Evolutionary conservation across 306 rosid genomes (phyloP), one percentile per base, ranked within the genome.

Genomic region (Vigna hirtella): DNA sequence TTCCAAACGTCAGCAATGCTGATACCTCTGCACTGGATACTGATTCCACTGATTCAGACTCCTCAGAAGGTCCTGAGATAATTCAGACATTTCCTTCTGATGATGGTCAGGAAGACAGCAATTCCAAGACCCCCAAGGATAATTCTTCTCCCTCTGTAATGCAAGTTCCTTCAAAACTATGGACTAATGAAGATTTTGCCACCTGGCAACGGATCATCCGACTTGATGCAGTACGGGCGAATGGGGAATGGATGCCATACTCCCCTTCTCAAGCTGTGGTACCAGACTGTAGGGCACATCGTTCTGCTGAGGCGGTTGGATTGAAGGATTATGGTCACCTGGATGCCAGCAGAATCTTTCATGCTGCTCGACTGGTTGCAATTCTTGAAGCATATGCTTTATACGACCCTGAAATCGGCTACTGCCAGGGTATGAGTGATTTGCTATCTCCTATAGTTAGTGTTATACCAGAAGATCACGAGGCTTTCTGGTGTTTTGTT

Each of bases 351-450:
- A 85, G 97, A 81, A 90, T 96, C 70, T 87, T 91, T 77, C 99
- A 96, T 77, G 98, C 99, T 66, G 93, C 97, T 40, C 88, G 99
- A 20, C 78, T 96, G 40, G 99, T 96, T 82, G 96, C 99, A 48
- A 91, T 93, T 74, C 99, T 96, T 18, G 99, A 96, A 91, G 99
- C 99, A 32, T 96, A 96, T 83, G 99, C 99, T 32, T 84, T 96
- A 13, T 86, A 86, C 32, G 99, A 96, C 82, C 93, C 98, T 43
- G 99, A 96, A 89, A 96, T 96, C 74, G 99, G 99, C 59, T 96
- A 96, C 87, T 96, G 99, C 85, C 99, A 96, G 85, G 99, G 99
- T 28, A 96, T 96, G 99, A 96, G 99, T 30, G 99, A 96, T 88
- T 87, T 96, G 28, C 95, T 96, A 57, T 96, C 99, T 66, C 99